A percentile compares a stretch with the other conserved stretches of the same genome.
Conservation (phyloP, 2,329 filamentous ascomycete species). For the Endoconidiophora laricicola region DNA sequence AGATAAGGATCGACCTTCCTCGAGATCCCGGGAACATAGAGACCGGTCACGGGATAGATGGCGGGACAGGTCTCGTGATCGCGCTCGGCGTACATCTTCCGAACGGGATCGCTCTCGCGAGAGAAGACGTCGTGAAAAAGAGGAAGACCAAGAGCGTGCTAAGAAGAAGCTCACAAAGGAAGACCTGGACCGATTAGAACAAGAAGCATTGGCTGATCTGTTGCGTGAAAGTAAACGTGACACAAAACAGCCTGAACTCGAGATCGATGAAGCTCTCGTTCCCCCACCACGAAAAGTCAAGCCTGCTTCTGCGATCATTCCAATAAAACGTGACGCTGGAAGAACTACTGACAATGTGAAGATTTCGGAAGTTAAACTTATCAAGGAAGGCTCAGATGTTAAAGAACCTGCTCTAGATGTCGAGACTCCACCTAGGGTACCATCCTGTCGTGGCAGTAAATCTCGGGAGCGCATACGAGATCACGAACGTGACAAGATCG, state of each 20-base stretch:
- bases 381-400: constrained; percentile 18
- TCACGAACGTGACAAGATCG: not conserved
- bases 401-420: constrained; percentile 17
- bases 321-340: constrained; percentile 27
- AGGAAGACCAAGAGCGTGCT: constrained; percentile 25
- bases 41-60: constrained; percentile 13
- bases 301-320: constrained; percentile 42
- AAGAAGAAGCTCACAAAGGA: constrained; percentile 41
- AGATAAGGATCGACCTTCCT: constrained; percentile 16
- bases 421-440: not conserved
- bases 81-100: constrained; percentile 8
- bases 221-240: constrained; percentile 40
- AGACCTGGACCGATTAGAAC: constrained; percentile 39
- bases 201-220: constrained; percentile 40
- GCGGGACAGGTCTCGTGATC: constrained; percentile 13
- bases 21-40: constrained; percentile 3
- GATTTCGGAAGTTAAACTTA: constrained; percentile 19
- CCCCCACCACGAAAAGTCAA: constrained; percentile 36
- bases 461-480: not conserved
- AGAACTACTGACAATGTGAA: constrained; percentile 23
- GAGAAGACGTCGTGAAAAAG: constrained; percentile 20
- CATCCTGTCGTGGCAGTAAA: not conserved
- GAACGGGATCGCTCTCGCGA: constrained; percentile 16
- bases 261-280: constrained; percentile 37
- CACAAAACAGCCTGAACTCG: constrained; percentile 34